A percentile compares a stretch with the other conserved stretches of the same genome.
phyloP scores from a whole-genome alignment of 306 rosid genomes.

The Rubus idaeus region DNA sequence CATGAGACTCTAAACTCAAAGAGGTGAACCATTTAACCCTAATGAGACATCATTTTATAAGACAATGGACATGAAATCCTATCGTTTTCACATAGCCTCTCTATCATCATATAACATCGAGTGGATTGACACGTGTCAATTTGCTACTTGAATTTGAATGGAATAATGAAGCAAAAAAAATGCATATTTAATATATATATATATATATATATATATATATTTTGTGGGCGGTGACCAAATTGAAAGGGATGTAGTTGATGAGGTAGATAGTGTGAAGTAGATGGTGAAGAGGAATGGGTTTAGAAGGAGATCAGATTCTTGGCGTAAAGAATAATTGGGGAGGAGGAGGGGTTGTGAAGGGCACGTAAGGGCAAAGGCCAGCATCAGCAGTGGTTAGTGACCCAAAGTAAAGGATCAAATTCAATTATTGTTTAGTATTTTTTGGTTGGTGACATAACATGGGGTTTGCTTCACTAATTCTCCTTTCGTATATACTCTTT shows the following conservation, averaged over 20 bases:
- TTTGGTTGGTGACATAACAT: slow-evolving; percentile 27
- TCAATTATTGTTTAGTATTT: neutral
- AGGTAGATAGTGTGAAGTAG: slow-evolving; percentile 35
- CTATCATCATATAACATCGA: neutral
- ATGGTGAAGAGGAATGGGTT: slow-evolving; percentile 37
- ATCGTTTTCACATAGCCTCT: too few relatives aligned
- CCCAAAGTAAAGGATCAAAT: slow-evolving; percentile 63
- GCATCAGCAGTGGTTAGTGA: slow-evolving; percentile 44
- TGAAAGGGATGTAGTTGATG: slow-evolving; percentile 29
- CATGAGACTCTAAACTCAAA: too few relatives aligned
- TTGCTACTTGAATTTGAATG: slow-evolving; percentile 13
- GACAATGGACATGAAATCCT: too few relatives aligned
- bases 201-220: neutral
- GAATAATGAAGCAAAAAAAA: neutral
- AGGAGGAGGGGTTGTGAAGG: slow-evolving; percentile 44
- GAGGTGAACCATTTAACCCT: neutral
- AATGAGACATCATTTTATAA: neutral
- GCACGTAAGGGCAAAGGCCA: slow-evolving; percentile 54
- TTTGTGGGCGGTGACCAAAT: slow-evolving; percentile 28
- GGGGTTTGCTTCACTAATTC: slow-evolving; percentile 20
- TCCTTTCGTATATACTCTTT: neutral
- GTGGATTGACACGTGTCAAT: neutral
- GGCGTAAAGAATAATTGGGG: slow-evolving; percentile 47
- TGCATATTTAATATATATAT: neutral
- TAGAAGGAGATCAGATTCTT: slow-evolving; percentile 48